A percentile compares a stretch with the other conserved stretches of the same genome.
phyloP scores from a whole-genome alignment of 805 yeast genomes.

The Saccharomycopsis olivae region DNA sequence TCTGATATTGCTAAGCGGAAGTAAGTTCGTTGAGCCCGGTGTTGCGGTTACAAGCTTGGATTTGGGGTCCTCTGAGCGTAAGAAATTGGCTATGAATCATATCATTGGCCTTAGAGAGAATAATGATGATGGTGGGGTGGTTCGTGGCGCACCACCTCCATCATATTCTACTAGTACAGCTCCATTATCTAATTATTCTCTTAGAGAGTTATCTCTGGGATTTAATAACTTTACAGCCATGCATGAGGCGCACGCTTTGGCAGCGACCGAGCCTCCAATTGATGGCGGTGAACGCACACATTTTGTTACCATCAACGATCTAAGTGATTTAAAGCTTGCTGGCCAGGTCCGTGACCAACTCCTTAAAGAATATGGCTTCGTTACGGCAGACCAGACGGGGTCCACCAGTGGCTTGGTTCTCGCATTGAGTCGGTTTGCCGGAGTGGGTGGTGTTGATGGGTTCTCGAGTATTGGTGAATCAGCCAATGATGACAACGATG shows the following conservation, averaged over 20 bases:
- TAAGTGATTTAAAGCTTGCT: constrained; percentile 14
- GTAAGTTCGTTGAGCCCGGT: constrained; percentile 17
- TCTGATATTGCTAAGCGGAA: constrained; percentile 12
- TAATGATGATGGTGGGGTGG: background rate
- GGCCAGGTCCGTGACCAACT: constrained; percentile 2
- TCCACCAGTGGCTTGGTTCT: constrained; percentile 4
- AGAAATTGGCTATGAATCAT: constrained; percentile 8
- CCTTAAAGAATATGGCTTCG: constrained; percentile 16
- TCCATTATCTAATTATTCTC: constrained; percentile 12
- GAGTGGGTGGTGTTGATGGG: constrained; percentile 70
- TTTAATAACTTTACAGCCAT: constrained; percentile 16
- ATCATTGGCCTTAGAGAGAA: constrained; percentile 15
- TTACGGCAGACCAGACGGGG: background rate
- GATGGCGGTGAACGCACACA: constrained; percentile 9
- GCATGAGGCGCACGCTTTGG: constrained; percentile 14
- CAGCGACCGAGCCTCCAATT: constrained; percentile 3
- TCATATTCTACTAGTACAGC: constrained; percentile 10
- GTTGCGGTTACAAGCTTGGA: constrained; percentile 15
- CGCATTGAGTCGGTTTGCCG: constrained; percentile 47
- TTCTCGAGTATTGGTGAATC: constrained; percentile 26
- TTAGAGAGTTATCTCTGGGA: constrained; percentile 11
- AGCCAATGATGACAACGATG: background rate
- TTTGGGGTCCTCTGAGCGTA: constrained; percentile 8
- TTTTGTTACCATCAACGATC: constrained; percentile 15
- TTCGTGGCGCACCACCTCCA: background rate